Evolutionary conservation across 306 rosid genomes (phyloP).

Genomic region (Delonix regia): DNA sequence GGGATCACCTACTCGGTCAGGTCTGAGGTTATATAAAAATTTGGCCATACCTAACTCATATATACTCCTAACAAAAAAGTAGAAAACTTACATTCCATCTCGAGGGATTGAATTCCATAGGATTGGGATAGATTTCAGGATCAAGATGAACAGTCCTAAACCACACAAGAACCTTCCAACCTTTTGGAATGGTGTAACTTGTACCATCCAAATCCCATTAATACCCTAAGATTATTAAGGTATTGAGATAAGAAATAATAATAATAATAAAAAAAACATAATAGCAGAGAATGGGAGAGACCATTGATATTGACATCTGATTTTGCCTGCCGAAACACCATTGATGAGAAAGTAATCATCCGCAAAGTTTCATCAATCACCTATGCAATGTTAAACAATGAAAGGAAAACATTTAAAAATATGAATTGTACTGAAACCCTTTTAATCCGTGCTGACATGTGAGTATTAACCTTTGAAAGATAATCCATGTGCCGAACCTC

Average conservation of each 20-base stretch:
- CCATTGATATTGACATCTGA: conserved; percentile 67
- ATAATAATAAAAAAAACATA: background rate
- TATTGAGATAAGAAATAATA: background rate
- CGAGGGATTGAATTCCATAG: conserved; percentile 73
- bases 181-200: conserved; percentile 84
- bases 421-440: too few relatives aligned
- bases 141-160: conserved; percentile 82
- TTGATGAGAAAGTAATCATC: conserved; percentile 70
- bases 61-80: too few relatives aligned
- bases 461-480: conserved; percentile 82
- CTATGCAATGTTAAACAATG: conserved; percentile 38
- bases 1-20: too few relatives aligned
- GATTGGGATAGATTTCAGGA: conserved; percentile 78
- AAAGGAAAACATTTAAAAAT: background rate
- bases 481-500: conserved; percentile 80
- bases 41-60: too few relatives aligned
- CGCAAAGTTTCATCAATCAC: conserved; percentile 93
- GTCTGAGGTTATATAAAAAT: too few relatives aligned
- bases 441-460: too few relatives aligned
- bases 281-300: conserved; percentile 37
- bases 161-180: conserved; percentile 90
- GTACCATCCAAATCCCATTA: conserved; percentile 28
- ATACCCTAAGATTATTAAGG: background rate
- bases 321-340: conserved; percentile 84
- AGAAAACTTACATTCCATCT: conserved; percentile 79